A percentile compares a stretch with the other conserved stretches of the same genome.
Conservation (phyloP, 441 rosid species). For the Breynia disticha region DNA sequence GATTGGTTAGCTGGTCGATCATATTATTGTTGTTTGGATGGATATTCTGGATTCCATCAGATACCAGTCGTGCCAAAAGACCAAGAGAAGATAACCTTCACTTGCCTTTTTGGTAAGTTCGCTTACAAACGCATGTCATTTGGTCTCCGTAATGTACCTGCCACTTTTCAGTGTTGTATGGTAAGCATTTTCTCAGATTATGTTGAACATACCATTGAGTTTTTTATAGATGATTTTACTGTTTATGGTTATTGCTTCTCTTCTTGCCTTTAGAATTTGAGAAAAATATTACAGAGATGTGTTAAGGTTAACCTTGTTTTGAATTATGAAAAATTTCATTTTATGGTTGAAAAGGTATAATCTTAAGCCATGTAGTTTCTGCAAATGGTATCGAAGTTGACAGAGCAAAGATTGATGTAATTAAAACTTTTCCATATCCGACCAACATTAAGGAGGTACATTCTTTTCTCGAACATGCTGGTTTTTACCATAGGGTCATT, state of each 20-base stretch:
- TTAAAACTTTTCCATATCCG: neutral
- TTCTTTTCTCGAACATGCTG: neutral
- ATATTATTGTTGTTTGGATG: neutral
- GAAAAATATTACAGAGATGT: neutral
- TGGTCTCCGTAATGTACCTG: neutral
- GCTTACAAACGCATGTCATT: neutral
- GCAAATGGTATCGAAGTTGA: neutral
- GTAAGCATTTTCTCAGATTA: neutral
- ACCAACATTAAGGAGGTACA: neutral
- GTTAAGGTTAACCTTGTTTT: neutral
- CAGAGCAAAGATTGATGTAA: neutral
- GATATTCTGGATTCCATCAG: neutral
- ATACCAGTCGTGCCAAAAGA: neutral
- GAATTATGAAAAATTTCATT: neutral
- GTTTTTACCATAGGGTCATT: neutral
- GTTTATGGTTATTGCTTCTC: neutral
- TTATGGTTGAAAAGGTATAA: neutral
- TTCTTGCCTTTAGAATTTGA: neutral
- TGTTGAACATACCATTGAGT: neutral
- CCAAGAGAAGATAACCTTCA: conserved; percentile 1
- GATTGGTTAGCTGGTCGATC: neutral
- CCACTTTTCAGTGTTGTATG: neutral
- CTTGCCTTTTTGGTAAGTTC: neutral
- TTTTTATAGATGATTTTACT: neutral
- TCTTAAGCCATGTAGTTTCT: neutral